Evolutionary conservation across 2,329 filamentous ascomycete genomes (phyloP).

Genomic region (Stemphylium vesicarium): DNA sequence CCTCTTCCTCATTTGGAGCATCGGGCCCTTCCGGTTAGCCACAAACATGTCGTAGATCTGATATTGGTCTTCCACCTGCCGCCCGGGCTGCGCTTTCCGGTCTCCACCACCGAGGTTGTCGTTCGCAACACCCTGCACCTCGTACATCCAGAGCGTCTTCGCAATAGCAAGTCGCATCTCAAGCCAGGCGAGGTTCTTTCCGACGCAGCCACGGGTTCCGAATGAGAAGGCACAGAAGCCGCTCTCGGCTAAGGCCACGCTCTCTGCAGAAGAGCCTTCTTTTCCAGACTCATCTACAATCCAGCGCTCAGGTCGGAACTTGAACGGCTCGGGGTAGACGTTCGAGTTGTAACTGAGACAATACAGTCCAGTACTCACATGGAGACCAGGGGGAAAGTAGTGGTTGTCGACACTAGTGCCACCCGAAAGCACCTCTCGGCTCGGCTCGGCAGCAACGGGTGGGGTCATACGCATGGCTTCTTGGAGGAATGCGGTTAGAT

Average conservation of each 20-base stretch:
- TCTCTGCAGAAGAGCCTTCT: conserved; percentile 17
- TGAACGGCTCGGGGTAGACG: conserved; percentile 26
- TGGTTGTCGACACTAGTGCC: conserved; percentile 26
- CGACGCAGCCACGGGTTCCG: conserved; percentile 38
- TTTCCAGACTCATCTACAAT: conserved; percentile 23
- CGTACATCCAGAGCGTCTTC: conserved; percentile 30
- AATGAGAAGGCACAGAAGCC: conserved; percentile 34
- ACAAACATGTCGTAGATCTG: conserved; percentile 40
- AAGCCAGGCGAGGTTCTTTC: conserved; percentile 40
- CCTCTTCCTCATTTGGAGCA: conserved; percentile 30
- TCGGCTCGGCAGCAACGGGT: conserved; percentile 24
- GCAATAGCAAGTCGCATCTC: conserved; percentile 36
- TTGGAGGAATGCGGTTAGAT: conserved; percentile 30
- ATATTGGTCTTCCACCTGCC: conserved; percentile 30
- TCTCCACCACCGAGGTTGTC: conserved; percentile 33
- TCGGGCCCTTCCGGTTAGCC: conserved; percentile 41
- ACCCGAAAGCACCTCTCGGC: conserved; percentile 30
- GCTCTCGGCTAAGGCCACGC: conserved; percentile 20
- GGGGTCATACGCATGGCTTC: conserved; percentile 33
- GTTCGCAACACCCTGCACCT: conserved; percentile 27
- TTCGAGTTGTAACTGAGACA: conserved; percentile 25
- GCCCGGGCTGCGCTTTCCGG: conserved; percentile 19
- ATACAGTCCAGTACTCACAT: conserved; percentile 22
- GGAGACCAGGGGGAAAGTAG: conserved; percentile 25
- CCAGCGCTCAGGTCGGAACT: conserved; percentile 38